Evolutionary conservation across 2,329 filamentous ascomycete species (phyloP).

Genomic region (Ascochyta koolunga): DNA sequence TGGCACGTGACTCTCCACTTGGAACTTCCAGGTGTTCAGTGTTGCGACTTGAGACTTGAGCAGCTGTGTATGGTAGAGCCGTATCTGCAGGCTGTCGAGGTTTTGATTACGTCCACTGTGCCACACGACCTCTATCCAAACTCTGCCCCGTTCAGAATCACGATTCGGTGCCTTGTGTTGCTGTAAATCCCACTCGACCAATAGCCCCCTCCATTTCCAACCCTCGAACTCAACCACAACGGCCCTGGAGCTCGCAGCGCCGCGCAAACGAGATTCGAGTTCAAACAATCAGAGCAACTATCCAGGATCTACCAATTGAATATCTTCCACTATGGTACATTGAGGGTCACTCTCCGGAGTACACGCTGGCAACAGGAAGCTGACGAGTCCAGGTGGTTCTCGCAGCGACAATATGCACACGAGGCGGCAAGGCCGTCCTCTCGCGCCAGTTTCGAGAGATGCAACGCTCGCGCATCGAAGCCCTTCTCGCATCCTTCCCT

Average conservation of each 20-base stretch:
- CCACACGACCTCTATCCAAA: background rate
- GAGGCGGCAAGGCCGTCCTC: conserved; percentile 96
- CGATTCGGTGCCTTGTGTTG: background rate
- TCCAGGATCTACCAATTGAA: conserved; percentile 11
- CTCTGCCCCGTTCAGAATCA: background rate
- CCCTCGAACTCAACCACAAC: conserved; percentile 4
- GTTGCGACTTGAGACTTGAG: conserved; percentile 28
- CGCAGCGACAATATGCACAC: conserved; percentile 97
- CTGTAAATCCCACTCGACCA: conserved; percentile 2
- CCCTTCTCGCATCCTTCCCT: conserved; percentile 92
- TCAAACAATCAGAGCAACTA: background rate
- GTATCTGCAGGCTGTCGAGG: background rate
- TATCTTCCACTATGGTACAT: conserved; percentile 38
- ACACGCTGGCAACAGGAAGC: conserved; percentile 20
- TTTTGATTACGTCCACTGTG: conserved; percentile 1
- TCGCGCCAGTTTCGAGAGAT: conserved; percentile 98
- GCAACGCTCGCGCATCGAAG: conserved; percentile 94
- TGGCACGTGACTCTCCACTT: conserved; percentile 35
- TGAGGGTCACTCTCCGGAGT: background rate
- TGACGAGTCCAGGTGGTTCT: conserved; percentile 78
- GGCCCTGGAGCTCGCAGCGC: background rate
- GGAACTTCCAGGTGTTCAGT: conserved; percentile 30
- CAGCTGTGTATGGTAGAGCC: conserved; percentile 12
- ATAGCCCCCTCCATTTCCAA: conserved; percentile 19
- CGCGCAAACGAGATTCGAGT: background rate